A percentile compares a stretch with the other conserved stretches of the same genome.
These are phyloP conservation scores for Gossypium mustelinum DNA, from an alignment of 345 rosid species.

Conservation along the genomic window DNA sequence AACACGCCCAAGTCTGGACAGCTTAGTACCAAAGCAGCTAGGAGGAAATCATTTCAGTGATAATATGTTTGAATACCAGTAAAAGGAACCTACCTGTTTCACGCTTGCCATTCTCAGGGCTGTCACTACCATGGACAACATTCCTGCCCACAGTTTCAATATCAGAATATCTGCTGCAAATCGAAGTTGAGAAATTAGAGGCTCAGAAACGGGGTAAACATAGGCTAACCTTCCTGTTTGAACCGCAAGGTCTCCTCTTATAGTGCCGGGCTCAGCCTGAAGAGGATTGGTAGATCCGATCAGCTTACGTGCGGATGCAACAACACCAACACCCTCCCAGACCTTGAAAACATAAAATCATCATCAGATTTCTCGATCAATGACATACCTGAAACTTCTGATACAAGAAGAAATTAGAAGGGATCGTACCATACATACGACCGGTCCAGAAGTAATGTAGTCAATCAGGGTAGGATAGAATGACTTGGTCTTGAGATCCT, in stretches of 20 bases:
- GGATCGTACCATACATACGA: slow-evolving; percentile 80
- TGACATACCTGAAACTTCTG: neutral
- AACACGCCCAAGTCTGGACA: too few species aligned
- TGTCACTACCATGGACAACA: slow-evolving; percentile 93
- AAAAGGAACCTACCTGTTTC: slow-evolving; percentile 56
- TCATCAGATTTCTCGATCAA: slow-evolving; percentile 3
- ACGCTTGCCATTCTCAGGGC: slow-evolving; percentile 92
- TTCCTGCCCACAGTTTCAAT: slow-evolving; percentile 53
- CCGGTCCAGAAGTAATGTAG: slow-evolving; percentile 94
- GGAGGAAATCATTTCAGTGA: neutral
- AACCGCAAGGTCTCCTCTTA: slow-evolving; percentile 92
- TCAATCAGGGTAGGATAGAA: slow-evolving; percentile 76
- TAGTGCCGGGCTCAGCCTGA: slow-evolving; percentile 96
- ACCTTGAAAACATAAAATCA: slow-evolving; percentile 43
- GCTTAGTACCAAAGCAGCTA: neutral
- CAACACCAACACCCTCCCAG: slow-evolving; percentile 97
- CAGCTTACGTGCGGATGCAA: slow-evolving; percentile 87
- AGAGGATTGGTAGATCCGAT: slow-evolving; percentile 95
- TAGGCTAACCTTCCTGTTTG: slow-evolving; percentile 89
- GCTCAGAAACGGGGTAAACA: neutral
- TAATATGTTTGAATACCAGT: neutral
- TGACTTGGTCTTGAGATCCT: slow-evolving; percentile 79
- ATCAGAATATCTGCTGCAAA: slow-evolving; percentile 14
- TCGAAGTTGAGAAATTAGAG: neutral
- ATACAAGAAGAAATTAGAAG: neutral